Evolutionary conservation across 108 stramenopile species (phyloP).

Genomic region (Bacterosira constricta): DNA sequence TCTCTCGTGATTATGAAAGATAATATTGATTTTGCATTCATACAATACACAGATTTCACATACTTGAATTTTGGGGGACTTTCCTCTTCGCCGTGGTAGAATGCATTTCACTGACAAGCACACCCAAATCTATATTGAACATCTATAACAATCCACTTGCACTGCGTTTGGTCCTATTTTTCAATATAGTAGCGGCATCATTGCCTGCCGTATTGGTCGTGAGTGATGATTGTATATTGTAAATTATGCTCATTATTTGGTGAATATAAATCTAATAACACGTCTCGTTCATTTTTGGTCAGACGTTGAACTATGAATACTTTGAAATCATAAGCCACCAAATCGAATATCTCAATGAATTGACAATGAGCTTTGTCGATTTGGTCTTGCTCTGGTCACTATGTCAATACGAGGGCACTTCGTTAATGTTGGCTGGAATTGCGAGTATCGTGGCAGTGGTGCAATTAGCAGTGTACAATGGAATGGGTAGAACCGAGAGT

Average conservation of each 20-base stretch:
- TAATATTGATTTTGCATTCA: conserved; percentile 2
- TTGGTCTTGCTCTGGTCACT: conserved; percentile 25
- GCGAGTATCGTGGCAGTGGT: conserved; percentile 17
- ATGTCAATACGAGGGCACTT: not conserved
- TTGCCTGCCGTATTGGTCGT: conserved; percentile 38
- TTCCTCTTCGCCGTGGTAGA: conserved; percentile 31
- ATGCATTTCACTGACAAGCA: conserved; percentile 17
- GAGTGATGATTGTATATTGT: not conserved
- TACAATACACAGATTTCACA: conserved; percentile 29
- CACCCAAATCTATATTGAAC: conserved; percentile 38
- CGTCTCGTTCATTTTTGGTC: too few species aligned
- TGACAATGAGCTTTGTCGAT: conserved; percentile 41
- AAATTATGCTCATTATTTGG: not conserved
- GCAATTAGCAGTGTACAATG: conserved; percentile 24
- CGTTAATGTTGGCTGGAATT: not conserved
- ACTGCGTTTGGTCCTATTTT: conserved; percentile 40
- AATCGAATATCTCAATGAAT: conserved; percentile 55
- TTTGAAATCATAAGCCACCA: conserved; percentile 45
- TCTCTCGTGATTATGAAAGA: not conserved
- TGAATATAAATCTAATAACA: too few species aligned
- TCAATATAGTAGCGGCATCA: conserved; percentile 44
- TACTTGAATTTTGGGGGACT: conserved; percentile 50
- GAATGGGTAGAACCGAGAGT: conserved; percentile 12
- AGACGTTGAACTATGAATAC: conserved; percentile 26
- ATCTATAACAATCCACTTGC: conserved; percentile 33